Conservation (phyloP, 139 green algal genomes). For the Zygnema cylindricum region DNA sequence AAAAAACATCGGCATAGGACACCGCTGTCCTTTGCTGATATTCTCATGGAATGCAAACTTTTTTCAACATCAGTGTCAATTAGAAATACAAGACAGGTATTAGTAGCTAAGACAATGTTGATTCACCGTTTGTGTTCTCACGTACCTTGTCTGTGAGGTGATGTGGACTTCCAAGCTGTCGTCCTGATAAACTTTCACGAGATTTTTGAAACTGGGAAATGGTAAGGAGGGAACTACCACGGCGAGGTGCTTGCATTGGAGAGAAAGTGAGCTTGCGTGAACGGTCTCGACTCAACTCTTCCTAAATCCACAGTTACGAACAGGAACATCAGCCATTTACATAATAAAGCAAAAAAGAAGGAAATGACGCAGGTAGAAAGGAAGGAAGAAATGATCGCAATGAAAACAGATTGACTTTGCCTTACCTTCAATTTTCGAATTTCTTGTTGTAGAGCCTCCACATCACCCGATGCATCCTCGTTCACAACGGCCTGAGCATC, state of each 20-base stretch:
- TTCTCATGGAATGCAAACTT: too few species aligned
- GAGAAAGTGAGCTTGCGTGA: neutral
- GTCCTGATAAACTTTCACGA: conserved; percentile 1
- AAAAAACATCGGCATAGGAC: too few species aligned
- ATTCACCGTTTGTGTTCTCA: too few species aligned
- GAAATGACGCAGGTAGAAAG: conserved; percentile 15
- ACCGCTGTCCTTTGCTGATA: too few species aligned
- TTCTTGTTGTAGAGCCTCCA: conserved; percentile 39
- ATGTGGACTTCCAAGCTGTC: too few species aligned
- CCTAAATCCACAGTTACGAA: neutral
- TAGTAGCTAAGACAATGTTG: too few species aligned
- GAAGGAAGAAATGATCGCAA: conserved; percentile 11
- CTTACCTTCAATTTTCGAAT: conserved; percentile 36
- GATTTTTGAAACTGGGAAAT: neutral
- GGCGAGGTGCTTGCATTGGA: neutral
- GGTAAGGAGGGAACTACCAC: conserved; percentile 9
- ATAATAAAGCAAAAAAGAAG: neutral
- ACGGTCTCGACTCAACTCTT: neutral
- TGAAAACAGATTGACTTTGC: conserved; percentile 9
- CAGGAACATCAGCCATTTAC: neutral
- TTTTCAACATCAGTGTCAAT: too few species aligned
- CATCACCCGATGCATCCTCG: conserved; percentile 72
- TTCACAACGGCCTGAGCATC: conserved; percentile 72
- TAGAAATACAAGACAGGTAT: too few species aligned
- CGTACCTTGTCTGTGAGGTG: too few species aligned